Conservation (phyloP, 78 protist genomes). For the Dictyostelium capitatum region DNA sequence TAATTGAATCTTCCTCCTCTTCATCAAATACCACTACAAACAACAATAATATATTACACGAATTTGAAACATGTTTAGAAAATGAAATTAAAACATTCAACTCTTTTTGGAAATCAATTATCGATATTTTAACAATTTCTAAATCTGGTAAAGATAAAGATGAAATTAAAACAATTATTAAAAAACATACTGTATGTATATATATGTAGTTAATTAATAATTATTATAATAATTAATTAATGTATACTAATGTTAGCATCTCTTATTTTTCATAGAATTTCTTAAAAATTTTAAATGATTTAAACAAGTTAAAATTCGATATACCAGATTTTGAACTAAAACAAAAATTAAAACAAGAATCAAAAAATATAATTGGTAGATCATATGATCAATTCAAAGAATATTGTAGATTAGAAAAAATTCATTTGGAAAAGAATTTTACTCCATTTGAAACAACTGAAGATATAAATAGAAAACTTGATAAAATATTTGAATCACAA, state of each 20-base stretch:
- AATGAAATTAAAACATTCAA: slow-evolving; percentile 52
- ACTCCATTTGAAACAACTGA: slow-evolving; percentile 68
- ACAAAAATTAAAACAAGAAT: slow-evolving; percentile 27
- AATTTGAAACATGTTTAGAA: slow-evolving; percentile 41
- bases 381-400: slow-evolving; percentile 53
- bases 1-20: background rate
- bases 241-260: background rate
- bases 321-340: slow-evolving; percentile 65
- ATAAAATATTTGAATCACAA: slow-evolving; percentile 51
- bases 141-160: slow-evolving; percentile 18
- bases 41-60: slow-evolving; percentile 3
- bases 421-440: slow-evolving; percentile 63
- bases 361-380: slow-evolving; percentile 20
- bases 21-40: background rate
- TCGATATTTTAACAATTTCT: background rate
- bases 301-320: slow-evolving; percentile 66
- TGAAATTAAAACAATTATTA: slow-evolving; percentile 42
- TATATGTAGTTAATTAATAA: background rate
- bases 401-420: slow-evolving; percentile 56
- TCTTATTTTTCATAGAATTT: slow-evolving; percentile 36
- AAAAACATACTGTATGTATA: slow-evolving; percentile 58
- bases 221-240: background rate
- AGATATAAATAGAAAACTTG: slow-evolving; percentile 61
- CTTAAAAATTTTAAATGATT: slow-evolving; percentile 49
- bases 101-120: slow-evolving; percentile 40